These are phyloP conservation scores for Vanderwaltozyma tropicalis DNA, from an alignment of 805 yeast species.

Conservation along the genomic window DNA sequence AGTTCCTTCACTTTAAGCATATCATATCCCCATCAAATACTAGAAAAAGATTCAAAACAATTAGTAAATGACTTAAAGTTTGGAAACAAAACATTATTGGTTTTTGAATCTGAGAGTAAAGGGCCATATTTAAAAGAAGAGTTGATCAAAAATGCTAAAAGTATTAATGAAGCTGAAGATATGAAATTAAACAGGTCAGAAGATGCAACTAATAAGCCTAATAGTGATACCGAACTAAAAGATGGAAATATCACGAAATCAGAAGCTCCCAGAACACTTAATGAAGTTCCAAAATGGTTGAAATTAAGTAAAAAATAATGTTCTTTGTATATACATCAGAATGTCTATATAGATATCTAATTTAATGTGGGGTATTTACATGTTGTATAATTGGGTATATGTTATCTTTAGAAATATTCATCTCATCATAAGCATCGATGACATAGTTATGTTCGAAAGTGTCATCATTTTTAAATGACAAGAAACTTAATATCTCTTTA, in stretches of 20 bases:
- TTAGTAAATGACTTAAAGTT: constrained; percentile 34
- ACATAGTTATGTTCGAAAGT: constrained; percentile 10
- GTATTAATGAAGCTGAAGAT: constrained; percentile 25
- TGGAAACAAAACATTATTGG: constrained; percentile 37
- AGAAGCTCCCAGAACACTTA: constrained; percentile 3
- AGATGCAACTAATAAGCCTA: not conserved
- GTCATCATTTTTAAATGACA: constrained; percentile 8
- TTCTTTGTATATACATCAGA: no score
- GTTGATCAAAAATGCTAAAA: constrained; percentile 25
- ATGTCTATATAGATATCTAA: not conserved
- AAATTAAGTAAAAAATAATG: constrained; percentile 27
- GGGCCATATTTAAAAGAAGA: constrained; percentile 25
- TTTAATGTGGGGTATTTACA: not conserved
- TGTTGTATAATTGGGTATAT: not conserved
- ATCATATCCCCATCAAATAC: constrained; percentile 37
- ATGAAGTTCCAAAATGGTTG: constrained; percentile 33
- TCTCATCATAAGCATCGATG: constrained; percentile 7
- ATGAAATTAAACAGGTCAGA: not conserved
- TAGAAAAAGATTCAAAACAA: constrained; percentile 24
- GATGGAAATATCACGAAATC: not conserved
- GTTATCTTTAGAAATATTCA: not conserved
- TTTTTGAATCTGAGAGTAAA: constrained; percentile 23
- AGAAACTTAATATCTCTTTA: constrained; percentile 8
- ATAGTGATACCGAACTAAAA: not conserved
- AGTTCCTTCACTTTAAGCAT: constrained; percentile 32